Conservation (phyloP, 495 filamentous ascomycete species). For the Annulohypoxylon stygium region DNA sequence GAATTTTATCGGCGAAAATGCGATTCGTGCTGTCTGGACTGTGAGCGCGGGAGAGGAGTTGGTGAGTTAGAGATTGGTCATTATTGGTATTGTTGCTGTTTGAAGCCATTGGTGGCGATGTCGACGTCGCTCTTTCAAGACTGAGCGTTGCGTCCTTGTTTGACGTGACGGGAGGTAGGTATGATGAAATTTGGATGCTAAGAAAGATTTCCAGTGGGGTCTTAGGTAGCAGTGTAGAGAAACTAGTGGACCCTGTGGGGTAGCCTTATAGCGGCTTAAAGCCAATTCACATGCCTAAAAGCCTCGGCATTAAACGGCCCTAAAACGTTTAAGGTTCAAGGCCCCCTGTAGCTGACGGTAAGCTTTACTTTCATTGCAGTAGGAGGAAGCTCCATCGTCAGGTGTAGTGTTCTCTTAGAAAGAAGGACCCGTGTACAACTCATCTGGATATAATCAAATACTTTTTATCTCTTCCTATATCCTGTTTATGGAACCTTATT, state of each 20-base stretch:
- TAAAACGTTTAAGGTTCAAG: not conserved
- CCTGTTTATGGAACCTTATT: not conserved
- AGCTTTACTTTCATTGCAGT: not conserved
- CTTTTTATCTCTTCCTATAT: not conserved
- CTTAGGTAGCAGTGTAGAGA: not conserved
- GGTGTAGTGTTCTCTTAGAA: not conserved
- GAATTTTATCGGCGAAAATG: slow-evolving; percentile 85
- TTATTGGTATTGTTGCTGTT: slow-evolving; percentile 42
- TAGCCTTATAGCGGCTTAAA: slow-evolving; percentile 5
- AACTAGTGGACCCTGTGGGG: slow-evolving; percentile 12
- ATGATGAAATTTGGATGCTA: not conserved
- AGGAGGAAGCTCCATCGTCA: not conserved
- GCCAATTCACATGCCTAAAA: slow-evolving; percentile 37
- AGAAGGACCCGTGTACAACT: not conserved
- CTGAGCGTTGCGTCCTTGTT: slow-evolving; percentile 2
- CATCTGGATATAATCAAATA: not conserved
- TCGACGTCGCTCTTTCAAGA: not conserved
- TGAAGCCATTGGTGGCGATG: slow-evolving; percentile 32
- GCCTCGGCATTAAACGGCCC: slow-evolving; percentile 35
- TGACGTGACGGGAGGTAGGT: not conserved
- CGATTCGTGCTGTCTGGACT: slow-evolving; percentile 73
- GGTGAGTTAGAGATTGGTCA: slow-evolving; percentile 66
- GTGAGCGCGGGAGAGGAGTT: slow-evolving; percentile 80
- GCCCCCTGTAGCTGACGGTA: not conserved
- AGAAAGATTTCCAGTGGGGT: not conserved